Percentiles rank a stretch among this genome's conserved stretches.
Evolutionary conservation across 1,284 basidiomycete species (phyloP).

Genomic region (Farysia itapuensis): DNA sequence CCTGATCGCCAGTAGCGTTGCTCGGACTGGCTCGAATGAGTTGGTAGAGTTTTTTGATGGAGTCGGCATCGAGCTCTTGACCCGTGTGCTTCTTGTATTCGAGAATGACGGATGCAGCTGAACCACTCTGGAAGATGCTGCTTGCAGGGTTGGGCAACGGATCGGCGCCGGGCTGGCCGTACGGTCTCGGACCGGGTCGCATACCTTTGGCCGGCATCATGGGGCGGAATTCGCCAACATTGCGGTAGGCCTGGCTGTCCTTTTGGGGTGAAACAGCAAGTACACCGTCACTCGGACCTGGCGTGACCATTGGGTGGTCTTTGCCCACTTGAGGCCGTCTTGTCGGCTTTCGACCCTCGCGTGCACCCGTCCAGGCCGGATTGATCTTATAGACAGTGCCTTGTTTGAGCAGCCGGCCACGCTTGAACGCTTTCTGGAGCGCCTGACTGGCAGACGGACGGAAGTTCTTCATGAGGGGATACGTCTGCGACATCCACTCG

Average conservation of each 20-base stretch:
- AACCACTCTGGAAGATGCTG: slow-evolving; percentile 51
- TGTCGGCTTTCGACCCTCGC: slow-evolving; percentile 42
- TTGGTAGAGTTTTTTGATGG: slow-evolving; percentile 14
- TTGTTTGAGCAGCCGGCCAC: slow-evolving; percentile 52
- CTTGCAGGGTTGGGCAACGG: slow-evolving; percentile 49
- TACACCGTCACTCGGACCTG: slow-evolving; percentile 46
- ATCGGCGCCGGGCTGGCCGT: slow-evolving; percentile 48
- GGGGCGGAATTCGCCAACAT: slow-evolving; percentile 23
- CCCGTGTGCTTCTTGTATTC: slow-evolving; percentile 45
- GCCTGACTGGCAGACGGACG: slow-evolving; percentile 57
- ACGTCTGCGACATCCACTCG: slow-evolving; percentile 54
- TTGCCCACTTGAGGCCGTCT: slow-evolving; percentile 43
- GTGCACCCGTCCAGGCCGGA: slow-evolving; percentile 46
- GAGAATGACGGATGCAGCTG: slow-evolving; percentile 42
- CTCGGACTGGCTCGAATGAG: slow-evolving; percentile 26
- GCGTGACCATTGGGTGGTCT: slow-evolving; percentile 50
- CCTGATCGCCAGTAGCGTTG: slow-evolving; percentile 28
- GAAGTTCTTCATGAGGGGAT: slow-evolving; percentile 56
- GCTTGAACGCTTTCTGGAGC: slow-evolving; percentile 55
- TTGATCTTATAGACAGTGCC: slow-evolving; percentile 56
- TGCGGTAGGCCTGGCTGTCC: slow-evolving; percentile 44
- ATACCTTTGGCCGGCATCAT: slow-evolving; percentile 12
- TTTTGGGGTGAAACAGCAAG: slow-evolving; percentile 46
- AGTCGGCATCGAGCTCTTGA: slow-evolving; percentile 29
- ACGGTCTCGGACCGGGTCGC: slow-evolving; percentile 40